A percentile compares a stretch with the other conserved stretches of the same genome.
Conservation (phyloP, 2,329 filamentous ascomycete genomes). For the Mollisia scopiformis region DNA sequence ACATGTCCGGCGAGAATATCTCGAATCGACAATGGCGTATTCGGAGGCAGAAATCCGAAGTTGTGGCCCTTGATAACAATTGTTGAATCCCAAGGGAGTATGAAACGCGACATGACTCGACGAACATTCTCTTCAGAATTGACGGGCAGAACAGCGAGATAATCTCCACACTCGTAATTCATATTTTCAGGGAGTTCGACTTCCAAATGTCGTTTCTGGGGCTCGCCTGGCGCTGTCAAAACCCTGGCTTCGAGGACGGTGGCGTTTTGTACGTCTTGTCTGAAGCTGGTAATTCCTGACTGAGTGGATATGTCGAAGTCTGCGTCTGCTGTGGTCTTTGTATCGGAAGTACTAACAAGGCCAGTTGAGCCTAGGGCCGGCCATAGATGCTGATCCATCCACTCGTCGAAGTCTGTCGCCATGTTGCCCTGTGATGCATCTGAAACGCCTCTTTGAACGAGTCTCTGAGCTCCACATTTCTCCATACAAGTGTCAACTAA, state of each 20-base stretch:
- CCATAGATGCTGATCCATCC: constrained; percentile 64
- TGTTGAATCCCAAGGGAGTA: constrained; percentile 61
- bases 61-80: constrained; percentile 54
- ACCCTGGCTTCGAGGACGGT: constrained; percentile 55
- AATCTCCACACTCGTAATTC: constrained; percentile 74
- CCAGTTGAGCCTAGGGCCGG: constrained; percentile 26
- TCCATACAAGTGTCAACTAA: constrained; percentile 50
- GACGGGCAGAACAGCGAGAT: constrained; percentile 72
- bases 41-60: constrained; percentile 53
- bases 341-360: neutral
- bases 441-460: constrained; percentile 19
- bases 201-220: constrained; percentile 64
- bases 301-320: constrained; percentile 27
- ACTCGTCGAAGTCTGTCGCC: constrained; percentile 69
- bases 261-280: constrained; percentile 65
- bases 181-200: constrained; percentile 66
- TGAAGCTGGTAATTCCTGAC: constrained; percentile 41
- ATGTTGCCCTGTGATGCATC: constrained; percentile 52
- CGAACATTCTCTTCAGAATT: constrained; percentile 66
- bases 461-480: constrained; percentile 10
- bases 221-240: constrained; percentile 52
- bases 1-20: constrained; percentile 72
- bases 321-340: constrained; percentile 3
- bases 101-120: constrained; percentile 61
- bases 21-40: constrained; percentile 59